Base-by-base conservation (phyloP, 495 filamentous ascomycete species). In the Pseudevernia furfuracea region DNA sequence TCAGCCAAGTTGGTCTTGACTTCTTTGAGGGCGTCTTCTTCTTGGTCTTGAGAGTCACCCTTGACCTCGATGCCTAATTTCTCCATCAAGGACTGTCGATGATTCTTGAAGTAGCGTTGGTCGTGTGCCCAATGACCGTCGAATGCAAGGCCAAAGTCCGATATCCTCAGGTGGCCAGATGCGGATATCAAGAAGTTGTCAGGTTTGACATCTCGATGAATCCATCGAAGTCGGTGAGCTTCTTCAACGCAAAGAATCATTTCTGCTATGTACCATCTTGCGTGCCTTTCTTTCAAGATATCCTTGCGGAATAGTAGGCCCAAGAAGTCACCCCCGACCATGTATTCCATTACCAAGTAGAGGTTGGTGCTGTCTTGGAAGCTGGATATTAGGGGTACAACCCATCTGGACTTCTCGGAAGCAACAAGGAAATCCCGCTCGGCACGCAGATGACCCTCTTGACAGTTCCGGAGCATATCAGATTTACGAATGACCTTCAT, bases 401-500 rank as follows among this genome's bases (percentile, higher is more conserved):
- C 85, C 92, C 92, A 96, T 65, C 80, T 80, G 12, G 88, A 94
- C 28, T 83, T 86, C 70, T 90, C 90, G 10, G 90, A 90, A 17
- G 87, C 85, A 48, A 96, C 90, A 4, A 97, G 79, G 66, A 96
- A 95, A 70, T 97, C 93, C 65, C 92, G 81, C 72, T 97, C 93
- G 0, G 92, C 93, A 59, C 91, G 84, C 25, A 97, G 76, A 73
- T 97, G 93, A 14, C 89, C 92, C 77, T 97, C 93, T 74, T 97
- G 93, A 68, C 87, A 87, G 60, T 89, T 91, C 4, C 85, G 85
- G 23, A 97, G 80, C 91, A 96, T 96, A 23, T 89, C 86, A 3
- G 88, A 87, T 74, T 97, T 97, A 43, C 87, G 87, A 64, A 97
- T 96, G 23, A 94, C 89, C 73, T 97, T 97, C 92, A 97, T 96